Conservation (phyloP, 352 stramenopile genomes). For the Chrysophaeum taylorii region DNA sequence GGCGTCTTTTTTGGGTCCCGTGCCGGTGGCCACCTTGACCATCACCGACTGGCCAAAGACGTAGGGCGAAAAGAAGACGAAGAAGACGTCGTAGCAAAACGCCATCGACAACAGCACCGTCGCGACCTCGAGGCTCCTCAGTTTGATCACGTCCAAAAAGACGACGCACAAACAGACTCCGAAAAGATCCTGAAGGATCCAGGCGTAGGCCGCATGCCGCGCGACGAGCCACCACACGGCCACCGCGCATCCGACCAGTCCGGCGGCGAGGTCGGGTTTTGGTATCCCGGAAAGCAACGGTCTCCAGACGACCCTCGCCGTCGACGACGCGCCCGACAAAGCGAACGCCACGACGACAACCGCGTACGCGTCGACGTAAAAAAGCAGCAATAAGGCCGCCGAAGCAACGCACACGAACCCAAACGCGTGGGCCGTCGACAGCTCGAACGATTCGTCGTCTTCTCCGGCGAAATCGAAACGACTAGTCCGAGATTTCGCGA, state of each 20-base stretch:
- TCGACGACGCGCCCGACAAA: slow-evolving; percentile 48
- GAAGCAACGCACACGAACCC: slow-evolving; percentile 77
- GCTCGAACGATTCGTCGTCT: slow-evolving; percentile 64
- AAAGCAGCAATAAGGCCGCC: slow-evolving; percentile 72
- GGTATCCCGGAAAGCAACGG: too few relatives aligned
- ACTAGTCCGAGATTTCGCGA: background rate
- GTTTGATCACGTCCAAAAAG: slow-evolving; percentile 74
- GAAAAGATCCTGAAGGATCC: slow-evolving; percentile 82
- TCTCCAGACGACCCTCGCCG: slow-evolving; percentile 48
- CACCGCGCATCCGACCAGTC: slow-evolving; percentile 38
- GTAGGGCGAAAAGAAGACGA: slow-evolving; percentile 82
- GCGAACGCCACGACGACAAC: slow-evolving; percentile 58
- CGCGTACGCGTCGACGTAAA: slow-evolving; percentile 66
- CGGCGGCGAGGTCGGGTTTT: slow-evolving; percentile 40
- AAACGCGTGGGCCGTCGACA: slow-evolving; percentile 68
- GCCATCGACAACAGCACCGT: slow-evolving; percentile 74
- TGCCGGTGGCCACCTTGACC: slow-evolving; percentile 81
- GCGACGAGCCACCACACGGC: slow-evolving; percentile 27
- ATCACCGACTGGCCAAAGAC: slow-evolving; percentile 77
- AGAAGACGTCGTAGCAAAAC: slow-evolving; percentile 91
- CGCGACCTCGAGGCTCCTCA: slow-evolving; percentile 80
- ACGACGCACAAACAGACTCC: slow-evolving; percentile 81
- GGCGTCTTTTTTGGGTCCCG: slow-evolving; percentile 50
- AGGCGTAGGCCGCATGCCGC: slow-evolving; percentile 25
- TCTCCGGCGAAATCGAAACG: background rate